Evolutionary conservation across 306 rosid genomes (phyloP), one percentile per base, ranked within the genome.

Genomic region (Adenanthera pavonina): DNA sequence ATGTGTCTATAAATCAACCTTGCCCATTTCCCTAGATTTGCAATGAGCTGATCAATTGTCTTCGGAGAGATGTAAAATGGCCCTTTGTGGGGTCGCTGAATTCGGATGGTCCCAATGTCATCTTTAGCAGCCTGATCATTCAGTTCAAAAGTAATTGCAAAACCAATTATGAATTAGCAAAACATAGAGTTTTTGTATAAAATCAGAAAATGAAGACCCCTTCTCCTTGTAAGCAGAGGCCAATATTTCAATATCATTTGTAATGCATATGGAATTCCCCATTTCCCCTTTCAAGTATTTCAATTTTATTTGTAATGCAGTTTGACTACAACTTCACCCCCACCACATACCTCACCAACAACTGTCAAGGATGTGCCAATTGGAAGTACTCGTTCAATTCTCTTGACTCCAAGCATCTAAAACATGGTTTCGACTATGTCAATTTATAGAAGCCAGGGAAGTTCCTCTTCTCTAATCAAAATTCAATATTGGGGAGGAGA

Each of bases 321-420:
- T 47, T 70, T 38, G 4, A 71, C 2, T 78, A 69, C 4, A 70
- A 35, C 67, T 9, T 43, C 59, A 54, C 14, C 19, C 36, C 10
- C 19, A 61, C 8, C 34, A 52, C 91, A 82, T 87, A 95, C 99
- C 99, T 95, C 99, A 72, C 99, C 98, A 83, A 95, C 99, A 78
- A 92, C 94, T 64, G 97, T 95, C 94, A 95, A 85, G 71, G 98
- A 93, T 82, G 94, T 91, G 79, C 99, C 99, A 52, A 94, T 85
- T 13, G 99, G 99, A 80, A 95, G 96, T 69, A 93, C 97, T 52
- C 94, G 86, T 81, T 95, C 99, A 78, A 95, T 91, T 88, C 97
- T 90, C 88, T 91, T 95, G 78, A 93, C 94, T 78, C 99, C 99
- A 78, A 95, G 99, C 98, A 95, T 92, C 99, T 95, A 74, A 48